Conservation (phyloP, 106 monocot species). For the Narthecium ossifragum region DNA sequence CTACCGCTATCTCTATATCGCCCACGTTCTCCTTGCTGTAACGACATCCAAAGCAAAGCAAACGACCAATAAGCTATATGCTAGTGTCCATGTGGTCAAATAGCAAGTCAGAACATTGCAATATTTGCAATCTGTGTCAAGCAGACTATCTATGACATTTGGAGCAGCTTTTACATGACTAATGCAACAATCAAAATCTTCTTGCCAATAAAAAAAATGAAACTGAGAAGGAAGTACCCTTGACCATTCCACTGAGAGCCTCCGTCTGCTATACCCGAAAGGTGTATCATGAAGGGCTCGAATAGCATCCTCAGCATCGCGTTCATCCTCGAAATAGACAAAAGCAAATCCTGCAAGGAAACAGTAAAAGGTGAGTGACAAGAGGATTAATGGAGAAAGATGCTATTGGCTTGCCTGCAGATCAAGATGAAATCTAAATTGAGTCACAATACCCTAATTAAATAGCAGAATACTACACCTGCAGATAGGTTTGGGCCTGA, state of each 20-base stretch:
- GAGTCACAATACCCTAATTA: constrained; percentile 23
- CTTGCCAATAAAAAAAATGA: too few species aligned
- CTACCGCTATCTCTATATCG: constrained; percentile 49
- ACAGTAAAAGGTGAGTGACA: not conserved
- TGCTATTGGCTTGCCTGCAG: too few species aligned
- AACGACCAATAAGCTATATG: too few species aligned
- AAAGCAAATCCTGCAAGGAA: constrained; percentile 76
- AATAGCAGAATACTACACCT: constrained; percentile 65
- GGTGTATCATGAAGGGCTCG: constrained; percentile 46
- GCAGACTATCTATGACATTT: too few species aligned
- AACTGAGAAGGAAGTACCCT: too few species aligned
- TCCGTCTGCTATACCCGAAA: constrained; percentile 59
- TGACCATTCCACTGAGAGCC: constrained; percentile 78
- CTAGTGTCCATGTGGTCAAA: too few species aligned
- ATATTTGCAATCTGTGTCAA: too few species aligned
- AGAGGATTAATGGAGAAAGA: too few species aligned
- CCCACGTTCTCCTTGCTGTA: constrained; percentile 67
- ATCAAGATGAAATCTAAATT: too few species aligned
- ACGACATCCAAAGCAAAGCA: too few species aligned
- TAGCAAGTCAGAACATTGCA: too few species aligned
- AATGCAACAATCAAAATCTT: not conserved
- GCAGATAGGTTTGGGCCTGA: constrained; percentile 40
- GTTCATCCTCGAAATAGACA: constrained; percentile 81
- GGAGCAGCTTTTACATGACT: not conserved
- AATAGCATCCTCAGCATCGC: constrained; percentile 82